These are phyloP conservation scores for Plasmodium gaboni DNA, from an alignment of 169 alveolate genomes.

Conservation along the genomic window DNA sequence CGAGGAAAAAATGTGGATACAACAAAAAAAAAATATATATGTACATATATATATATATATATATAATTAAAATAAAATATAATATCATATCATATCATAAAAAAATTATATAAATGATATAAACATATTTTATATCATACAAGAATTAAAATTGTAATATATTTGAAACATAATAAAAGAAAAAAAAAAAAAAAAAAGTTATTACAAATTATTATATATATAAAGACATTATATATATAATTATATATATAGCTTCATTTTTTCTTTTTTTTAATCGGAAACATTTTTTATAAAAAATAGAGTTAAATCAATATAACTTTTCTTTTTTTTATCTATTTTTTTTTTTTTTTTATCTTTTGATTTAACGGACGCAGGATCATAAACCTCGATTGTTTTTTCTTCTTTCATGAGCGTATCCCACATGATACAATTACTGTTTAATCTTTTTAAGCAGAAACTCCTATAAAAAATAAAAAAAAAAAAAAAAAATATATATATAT, in stretches of 20 bases:
- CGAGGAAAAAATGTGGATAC: too few species aligned
- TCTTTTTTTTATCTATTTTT: constrained; percentile 47
- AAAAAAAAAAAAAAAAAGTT: too few species aligned
- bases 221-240: not conserved
- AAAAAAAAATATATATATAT: constrained; percentile 1
- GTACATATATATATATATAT: too few species aligned
- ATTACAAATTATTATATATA: too few species aligned
- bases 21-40: too few species aligned
- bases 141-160: too few species aligned
- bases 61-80: too few species aligned
- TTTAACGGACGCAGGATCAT: constrained; percentile 9
- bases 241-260: not conserved
- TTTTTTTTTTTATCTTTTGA: constrained; percentile 30
- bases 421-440: constrained; percentile 50
- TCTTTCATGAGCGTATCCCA: constrained; percentile 67
- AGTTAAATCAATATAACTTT: constrained; percentile 73
- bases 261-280: constrained; percentile 29
- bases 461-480: constrained; percentile 16
- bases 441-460: constrained; percentile 53
- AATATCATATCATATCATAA: too few species aligned
- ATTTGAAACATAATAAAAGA: too few species aligned
- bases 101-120: too few species aligned
- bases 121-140: too few species aligned
- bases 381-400: constrained; percentile 61
- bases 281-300: constrained; percentile 66